Percentiles rank a stretch among this genome's conserved stretches.
phyloP scores from a whole-genome alignment of 352 stramenopile genomes.

The Phytophthora cactorum region DNA sequence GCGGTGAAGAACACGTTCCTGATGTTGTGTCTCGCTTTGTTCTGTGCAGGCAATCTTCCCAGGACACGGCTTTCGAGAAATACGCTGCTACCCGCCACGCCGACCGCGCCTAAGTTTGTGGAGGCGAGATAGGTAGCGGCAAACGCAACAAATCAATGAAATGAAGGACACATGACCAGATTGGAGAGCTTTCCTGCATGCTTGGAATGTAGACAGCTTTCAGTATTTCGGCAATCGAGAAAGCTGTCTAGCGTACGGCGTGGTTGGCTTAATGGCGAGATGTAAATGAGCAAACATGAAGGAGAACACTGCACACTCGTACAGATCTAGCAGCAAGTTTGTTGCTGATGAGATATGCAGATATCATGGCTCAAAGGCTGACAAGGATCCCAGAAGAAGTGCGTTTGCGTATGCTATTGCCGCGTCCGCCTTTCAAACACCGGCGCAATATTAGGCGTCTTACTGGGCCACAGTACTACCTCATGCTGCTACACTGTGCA shows the following conservation, averaged over 20 bases:
- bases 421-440: no score
- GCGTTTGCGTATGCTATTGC: neutral
- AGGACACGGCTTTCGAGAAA: constrained; percentile 70
- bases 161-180: constrained; percentile 15
- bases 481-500: no score
- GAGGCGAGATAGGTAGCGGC: constrained; percentile 10
- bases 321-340: no score
- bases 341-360: no score
- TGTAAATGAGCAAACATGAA: constrained; percentile 28
- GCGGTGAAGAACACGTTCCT: neutral
- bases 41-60: constrained; percentile 45
- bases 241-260: constrained; percentile 1
- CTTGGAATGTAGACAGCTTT: constrained; percentile 1
- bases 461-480: no score
- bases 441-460: no score
- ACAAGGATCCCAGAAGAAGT: neutral
- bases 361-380: no score
- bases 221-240: constrained; percentile 2
- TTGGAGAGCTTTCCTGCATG: neutral
- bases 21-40: constrained; percentile 2
- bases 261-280: constrained; percentile 11
- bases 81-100: constrained; percentile 57
- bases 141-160: constrained; percentile 24
- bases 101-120: constrained; percentile 53
- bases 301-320: constrained; percentile 8